Evolutionary conservation across 305 asterid species (phyloP).

Genomic region (Fraxinus baroniana): DNA sequence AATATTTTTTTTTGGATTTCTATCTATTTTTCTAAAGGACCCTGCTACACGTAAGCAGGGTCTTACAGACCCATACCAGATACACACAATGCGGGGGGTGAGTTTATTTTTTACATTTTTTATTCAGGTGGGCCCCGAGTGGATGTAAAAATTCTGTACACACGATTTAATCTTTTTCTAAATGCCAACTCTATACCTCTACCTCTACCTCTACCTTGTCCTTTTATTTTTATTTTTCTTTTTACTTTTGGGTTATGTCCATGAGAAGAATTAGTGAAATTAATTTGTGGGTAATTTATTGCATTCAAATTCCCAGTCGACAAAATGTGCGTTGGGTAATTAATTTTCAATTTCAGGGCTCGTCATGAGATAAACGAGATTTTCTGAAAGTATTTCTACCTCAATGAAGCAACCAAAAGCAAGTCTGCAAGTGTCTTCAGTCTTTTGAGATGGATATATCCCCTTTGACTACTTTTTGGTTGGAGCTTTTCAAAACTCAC

Average conservation of each 20-base stretch:
- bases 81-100: no score
- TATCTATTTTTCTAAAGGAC: neutral
- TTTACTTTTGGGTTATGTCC: neutral
- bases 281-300: constrained; percentile 14
- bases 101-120: no score
- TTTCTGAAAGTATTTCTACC: neutral
- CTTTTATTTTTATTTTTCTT: no score
- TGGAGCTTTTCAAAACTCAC: neutral
- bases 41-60: no score
- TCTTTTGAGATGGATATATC: constrained; percentile 18
- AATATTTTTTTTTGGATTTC: neutral
- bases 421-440: neutral
- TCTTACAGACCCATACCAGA: no score
- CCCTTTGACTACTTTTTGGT: constrained; percentile 26
- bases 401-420: neutral
- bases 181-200: neutral
- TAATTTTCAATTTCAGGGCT: neutral
- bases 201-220: neutral
- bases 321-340: neutral
- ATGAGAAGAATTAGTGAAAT: neutral
- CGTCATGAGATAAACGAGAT: neutral
- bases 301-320: neutral
- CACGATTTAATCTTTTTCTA: neutral
- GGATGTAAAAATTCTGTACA: no score
- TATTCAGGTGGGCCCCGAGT: no score